phyloP scores from a whole-genome alignment of 352 stramenopile genomes.

The Blastocystis sp. region DNA sequence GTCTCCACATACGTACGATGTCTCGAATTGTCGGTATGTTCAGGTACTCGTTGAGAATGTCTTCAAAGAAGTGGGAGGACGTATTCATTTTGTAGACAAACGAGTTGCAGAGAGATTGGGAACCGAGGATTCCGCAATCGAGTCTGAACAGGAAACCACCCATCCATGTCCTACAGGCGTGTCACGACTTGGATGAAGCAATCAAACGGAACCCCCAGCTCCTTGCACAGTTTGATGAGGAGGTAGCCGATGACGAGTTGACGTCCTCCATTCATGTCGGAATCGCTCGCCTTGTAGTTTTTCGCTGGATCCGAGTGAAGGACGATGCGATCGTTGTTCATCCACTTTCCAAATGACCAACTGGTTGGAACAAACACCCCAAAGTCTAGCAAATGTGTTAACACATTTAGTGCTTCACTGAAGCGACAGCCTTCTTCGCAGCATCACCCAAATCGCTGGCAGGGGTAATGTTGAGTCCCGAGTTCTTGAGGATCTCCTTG shows the following conservation, averaged over 20 bases:
- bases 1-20: neutral
- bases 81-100: neutral
- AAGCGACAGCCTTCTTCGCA: constrained; percentile 78
- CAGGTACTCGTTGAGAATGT: neutral
- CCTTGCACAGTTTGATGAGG: constrained; percentile 5
- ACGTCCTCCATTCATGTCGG: neutral
- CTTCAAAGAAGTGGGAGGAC: neutral
- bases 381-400: constrained; percentile 12
- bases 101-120: neutral
- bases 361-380: constrained; percentile 27
- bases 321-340: neutral
- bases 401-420: constrained; percentile 54
- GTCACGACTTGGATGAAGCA: neutral
- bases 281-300: neutral
- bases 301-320: neutral
- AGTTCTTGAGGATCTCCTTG: constrained; percentile 80
- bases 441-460: constrained; percentile 85
- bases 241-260: neutral
- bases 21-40: neutral
- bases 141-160: neutral
- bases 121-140: neutral
- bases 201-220: neutral
- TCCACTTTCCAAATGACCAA: too few relatives aligned
- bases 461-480: constrained; percentile 82
- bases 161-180: neutral